Base-by-base conservation (phyloP, 345 rosid genomes). In the Arabidopsis suecica region DNA sequence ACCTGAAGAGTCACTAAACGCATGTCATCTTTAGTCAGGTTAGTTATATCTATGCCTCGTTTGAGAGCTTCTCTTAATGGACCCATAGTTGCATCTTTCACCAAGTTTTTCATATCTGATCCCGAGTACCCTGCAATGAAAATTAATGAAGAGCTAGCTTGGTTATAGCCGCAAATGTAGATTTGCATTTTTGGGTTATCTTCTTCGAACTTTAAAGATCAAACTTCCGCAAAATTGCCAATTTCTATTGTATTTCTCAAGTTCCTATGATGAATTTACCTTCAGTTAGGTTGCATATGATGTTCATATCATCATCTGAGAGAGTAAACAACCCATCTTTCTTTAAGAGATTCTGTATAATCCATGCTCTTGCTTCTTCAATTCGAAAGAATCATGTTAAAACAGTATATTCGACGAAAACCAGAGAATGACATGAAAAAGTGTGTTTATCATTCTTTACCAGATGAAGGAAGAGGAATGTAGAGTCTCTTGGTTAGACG, bases 291-390 rank as follows among this genome's bases (percentile, higher is more conserved):
- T 76, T 85, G 91, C 99, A 95, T 73, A 95, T 90, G 84, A 72
- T 76, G 61, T 70, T 76, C 57, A 92, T 86, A 48, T 92, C 93
- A 58, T 89, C 89, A 23, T 83, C 76, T 0, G 96, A 89, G 34
- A 95, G 91, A 73, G 86, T 87, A 77, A 92, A 86, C 66, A 95
- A 76, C 42, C 93, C 99, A 83, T 95, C 98, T 85, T 90, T 95
- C 75, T 89, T 86, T 54, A 95, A 75, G 71, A 95, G 96, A 76
- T 87, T 92, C 33, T 84, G 83, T 44, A 81, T 69, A 8, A 95
- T 95, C 97, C 99, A 95, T 62, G 99, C 94, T 84, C 99, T 89
- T 55, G 98, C 98, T 82, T 92, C 99, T 95, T 78, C 78, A 71
- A 63, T 60, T 42, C 82, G 63, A 32, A 53, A 45, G 10, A 71